These are phyloP conservation scores for Arthrobotrys conoides DNA, from an alignment of 2,329 filamentous ascomycete genomes.

Conservation along the genomic window DNA sequence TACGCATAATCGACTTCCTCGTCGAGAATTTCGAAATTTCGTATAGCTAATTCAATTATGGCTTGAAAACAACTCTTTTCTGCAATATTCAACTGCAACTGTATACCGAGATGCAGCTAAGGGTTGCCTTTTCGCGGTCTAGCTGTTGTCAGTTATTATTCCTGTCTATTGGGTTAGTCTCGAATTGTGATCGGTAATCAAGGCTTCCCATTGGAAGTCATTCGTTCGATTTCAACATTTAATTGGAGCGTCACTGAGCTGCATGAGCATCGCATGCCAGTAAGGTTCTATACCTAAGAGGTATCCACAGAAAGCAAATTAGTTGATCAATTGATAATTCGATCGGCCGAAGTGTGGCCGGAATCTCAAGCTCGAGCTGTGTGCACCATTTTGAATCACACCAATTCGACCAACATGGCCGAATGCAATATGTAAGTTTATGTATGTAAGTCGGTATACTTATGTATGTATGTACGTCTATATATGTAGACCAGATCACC, in stretches of 20 bases:
- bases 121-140: background rate
- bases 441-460: too few species aligned
- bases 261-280: conserved; percentile 2
- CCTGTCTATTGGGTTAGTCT: background rate
- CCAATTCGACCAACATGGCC: conserved; percentile 3
- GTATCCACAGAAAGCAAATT: background rate
- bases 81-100: conserved; percentile 12
- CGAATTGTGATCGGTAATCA: background rate
- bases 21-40: background rate
- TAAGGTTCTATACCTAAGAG: background rate
- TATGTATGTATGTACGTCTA: too few species aligned
- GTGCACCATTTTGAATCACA: conserved; percentile 10
- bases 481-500: background rate
- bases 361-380: conserved; percentile 2
- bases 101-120: conserved; percentile 5
- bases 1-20: background rate
- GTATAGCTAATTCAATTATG: background rate
- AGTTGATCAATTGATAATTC: conserved; percentile 6
- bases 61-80: background rate
- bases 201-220: conserved; percentile 3
- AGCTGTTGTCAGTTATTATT: background rate
- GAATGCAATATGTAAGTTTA: background rate
- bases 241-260: background rate
- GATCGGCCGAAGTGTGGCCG: background rate
- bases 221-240: background rate